phyloP scores from a whole-genome alignment of 1,284 basidiomycete species.

The Taiwanofungus camphoratus region DNA sequence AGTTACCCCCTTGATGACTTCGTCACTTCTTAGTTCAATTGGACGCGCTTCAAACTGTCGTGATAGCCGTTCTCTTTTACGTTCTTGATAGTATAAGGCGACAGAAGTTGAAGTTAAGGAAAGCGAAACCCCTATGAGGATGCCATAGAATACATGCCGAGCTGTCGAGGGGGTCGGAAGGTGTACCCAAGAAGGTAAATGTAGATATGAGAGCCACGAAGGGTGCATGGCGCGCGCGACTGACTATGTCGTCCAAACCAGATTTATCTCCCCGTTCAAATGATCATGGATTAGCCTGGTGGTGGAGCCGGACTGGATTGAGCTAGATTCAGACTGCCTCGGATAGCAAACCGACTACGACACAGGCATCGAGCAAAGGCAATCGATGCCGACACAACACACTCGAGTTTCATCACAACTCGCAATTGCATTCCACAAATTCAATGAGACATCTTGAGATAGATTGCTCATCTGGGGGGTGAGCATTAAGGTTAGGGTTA shows the following conservation, averaged over 20 bases:
- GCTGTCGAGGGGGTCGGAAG: constrained; percentile 31
- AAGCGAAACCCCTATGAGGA: constrained; percentile 65
- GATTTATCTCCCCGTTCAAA: no score
- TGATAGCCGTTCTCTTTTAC: constrained; percentile 34
- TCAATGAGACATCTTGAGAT: no score
- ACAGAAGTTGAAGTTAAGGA: constrained; percentile 62
- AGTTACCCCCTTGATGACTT: constrained; percentile 68
- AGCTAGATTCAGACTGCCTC: no score
- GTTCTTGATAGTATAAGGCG: constrained; percentile 41
- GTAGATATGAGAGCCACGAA: background rate
- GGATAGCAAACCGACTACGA: no score
- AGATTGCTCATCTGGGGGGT: no score
- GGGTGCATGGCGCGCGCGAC: background rate
- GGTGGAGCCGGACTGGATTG: no score
- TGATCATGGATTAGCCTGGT: no score
- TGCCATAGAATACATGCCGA: constrained; percentile 54
- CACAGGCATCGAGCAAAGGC: no score
- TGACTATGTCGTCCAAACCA: no score
- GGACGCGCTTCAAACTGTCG: constrained; percentile 47
- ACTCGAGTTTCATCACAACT: no score
- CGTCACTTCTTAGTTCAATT: constrained; percentile 73
- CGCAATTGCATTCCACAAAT: no score
- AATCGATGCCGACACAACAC: no score
- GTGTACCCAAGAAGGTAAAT: constrained; percentile 10
- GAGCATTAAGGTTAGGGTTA: constrained; percentile 33